These are phyloP conservation scores for Phytopythium sindhum DNA, from an alignment of 352 stramenopile genomes.

Conservation along the genomic window DNA sequence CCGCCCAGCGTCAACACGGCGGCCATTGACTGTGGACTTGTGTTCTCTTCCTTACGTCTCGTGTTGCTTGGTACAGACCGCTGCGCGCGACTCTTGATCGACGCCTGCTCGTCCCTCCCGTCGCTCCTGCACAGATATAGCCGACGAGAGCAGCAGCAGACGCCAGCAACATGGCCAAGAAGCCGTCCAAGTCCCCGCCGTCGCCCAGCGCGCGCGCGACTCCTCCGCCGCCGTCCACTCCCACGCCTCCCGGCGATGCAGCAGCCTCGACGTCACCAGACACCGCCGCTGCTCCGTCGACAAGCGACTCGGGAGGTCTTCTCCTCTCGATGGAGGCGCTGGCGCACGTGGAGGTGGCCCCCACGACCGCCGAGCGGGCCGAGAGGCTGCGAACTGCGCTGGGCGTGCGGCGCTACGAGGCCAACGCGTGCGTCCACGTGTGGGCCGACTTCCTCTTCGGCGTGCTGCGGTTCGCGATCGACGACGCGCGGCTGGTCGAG, in stretches of 20 bases:
- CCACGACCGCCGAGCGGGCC: constrained; percentile 23
- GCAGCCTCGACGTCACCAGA: not conserved
- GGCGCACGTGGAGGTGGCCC: constrained; percentile 19
- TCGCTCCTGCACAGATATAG: not conserved
- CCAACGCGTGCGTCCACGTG: constrained; percentile 45
- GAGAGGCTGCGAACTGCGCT: constrained; percentile 35
- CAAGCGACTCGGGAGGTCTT: not conserved
- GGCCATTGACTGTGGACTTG: not conserved
- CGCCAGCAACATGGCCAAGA: not conserved
- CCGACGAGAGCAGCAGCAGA: not conserved
- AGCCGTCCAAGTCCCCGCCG: not conserved
- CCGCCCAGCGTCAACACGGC: not conserved
- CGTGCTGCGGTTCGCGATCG: constrained; percentile 55
- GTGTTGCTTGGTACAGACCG: not conserved
- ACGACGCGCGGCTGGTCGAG: constrained; percentile 25
- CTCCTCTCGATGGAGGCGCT: constrained; percentile 39
- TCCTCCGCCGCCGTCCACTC: not conserved
- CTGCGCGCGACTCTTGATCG: not conserved
- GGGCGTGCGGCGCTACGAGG: constrained; percentile 39
- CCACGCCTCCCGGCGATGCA: no score
- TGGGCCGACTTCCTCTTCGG: constrained; percentile 69
- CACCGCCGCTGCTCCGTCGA: not conserved
- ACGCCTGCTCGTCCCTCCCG: no score
- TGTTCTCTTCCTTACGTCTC: not conserved
- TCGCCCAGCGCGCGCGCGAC: not conserved